Percentiles rank a stretch among this genome's conserved stretches.
Evolutionary conservation across 2,329 filamentous ascomycete genomes (phyloP).

Genomic region (Xylaria arbuscula): DNA sequence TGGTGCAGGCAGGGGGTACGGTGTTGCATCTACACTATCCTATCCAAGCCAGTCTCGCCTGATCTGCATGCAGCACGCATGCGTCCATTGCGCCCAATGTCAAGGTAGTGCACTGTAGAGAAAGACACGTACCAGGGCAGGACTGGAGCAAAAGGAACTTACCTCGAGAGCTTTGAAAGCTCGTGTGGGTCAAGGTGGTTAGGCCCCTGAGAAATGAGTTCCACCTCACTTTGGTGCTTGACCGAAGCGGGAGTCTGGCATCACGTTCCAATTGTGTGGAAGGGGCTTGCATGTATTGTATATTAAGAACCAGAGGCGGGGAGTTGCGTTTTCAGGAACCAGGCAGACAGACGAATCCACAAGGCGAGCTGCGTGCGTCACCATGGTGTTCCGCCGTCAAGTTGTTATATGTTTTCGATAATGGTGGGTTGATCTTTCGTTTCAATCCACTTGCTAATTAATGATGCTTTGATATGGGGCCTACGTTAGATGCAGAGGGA

Average conservation of each 20-base stretch:
- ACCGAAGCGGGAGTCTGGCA: constrained; percentile 12
- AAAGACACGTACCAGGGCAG: constrained; percentile 45
- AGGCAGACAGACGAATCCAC: constrained; percentile 2
- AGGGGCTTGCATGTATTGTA: constrained; percentile 29
- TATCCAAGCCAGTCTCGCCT: constrained; percentile 37
- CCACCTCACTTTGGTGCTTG: constrained; percentile 26
- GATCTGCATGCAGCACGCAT: constrained; percentile 42
- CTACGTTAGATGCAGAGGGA: constrained; percentile 41
- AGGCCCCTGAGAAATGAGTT: constrained; percentile 20
- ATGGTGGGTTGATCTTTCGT: background rate
- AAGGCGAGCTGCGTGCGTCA: background rate
- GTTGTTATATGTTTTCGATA: background rate
- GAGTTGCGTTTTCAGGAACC: constrained; percentile 32
- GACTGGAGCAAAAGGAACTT: constrained; percentile 41
- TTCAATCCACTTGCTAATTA: constrained; percentile 11
- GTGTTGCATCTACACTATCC: constrained; percentile 31
- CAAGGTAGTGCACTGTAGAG: constrained; percentile 31
- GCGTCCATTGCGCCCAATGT: constrained; percentile 42
- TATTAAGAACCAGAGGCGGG: constrained; percentile 20
- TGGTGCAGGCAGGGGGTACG: constrained; percentile 26
- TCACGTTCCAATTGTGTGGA: constrained; percentile 27
- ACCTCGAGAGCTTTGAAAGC: constrained; percentile 22
- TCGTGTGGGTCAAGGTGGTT: constrained; percentile 25
- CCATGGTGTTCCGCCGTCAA: constrained; percentile 5
- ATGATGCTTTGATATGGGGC: constrained; percentile 37